Evolutionary conservation across 371 early-diverging fungal species (phyloP).

Genomic region (Mortierella sp.): DNA sequence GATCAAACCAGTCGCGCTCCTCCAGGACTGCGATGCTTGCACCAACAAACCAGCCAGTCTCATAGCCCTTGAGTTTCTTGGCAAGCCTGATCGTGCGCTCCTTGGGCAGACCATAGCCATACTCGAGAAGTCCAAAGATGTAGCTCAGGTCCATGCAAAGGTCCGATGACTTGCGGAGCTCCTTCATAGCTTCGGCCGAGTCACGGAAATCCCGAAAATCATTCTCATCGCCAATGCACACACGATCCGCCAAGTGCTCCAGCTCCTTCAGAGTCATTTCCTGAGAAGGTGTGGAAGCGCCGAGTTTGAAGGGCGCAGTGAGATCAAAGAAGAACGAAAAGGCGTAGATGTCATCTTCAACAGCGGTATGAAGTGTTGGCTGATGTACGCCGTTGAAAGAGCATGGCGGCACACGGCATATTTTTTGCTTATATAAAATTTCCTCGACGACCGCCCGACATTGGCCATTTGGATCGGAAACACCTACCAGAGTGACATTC

Average conservation of each 20-base stretch:
- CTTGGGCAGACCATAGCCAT: constrained; percentile 85
- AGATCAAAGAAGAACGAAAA: constrained; percentile 97
- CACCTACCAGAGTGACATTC: constrained; percentile 61
- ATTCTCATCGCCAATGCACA: constrained; percentile 68
- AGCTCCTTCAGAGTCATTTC: constrained; percentile 75
- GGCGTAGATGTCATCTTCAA: constrained; percentile 84
- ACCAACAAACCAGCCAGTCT: constrained; percentile 98
- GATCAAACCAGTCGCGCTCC: constrained; percentile 55
- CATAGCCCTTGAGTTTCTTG: constrained; percentile 91
- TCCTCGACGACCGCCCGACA: constrained; percentile 67
- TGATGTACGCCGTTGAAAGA: constrained; percentile 94
- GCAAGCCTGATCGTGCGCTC: constrained; percentile 80
- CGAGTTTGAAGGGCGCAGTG: constrained; percentile 78
- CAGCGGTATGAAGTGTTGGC: constrained; percentile 78
- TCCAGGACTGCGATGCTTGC: constrained; percentile 86
- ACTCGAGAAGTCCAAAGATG: constrained; percentile 81
- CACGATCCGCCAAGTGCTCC: constrained; percentile 70
- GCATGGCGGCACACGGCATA: constrained; percentile 76
- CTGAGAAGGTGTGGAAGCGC: constrained; percentile 50
- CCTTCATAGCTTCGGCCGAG: constrained; percentile 59
- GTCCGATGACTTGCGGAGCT: constrained; percentile 66
- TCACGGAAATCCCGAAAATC: constrained; percentile 49
- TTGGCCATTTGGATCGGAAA: constrained; percentile 65
- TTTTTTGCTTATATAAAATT: constrained; percentile 68
- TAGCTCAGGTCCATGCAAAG: constrained; percentile 91